Evolutionary conservation across 106 monocot species (phyloP).

Genomic region (Chionographis japonica): DNA sequence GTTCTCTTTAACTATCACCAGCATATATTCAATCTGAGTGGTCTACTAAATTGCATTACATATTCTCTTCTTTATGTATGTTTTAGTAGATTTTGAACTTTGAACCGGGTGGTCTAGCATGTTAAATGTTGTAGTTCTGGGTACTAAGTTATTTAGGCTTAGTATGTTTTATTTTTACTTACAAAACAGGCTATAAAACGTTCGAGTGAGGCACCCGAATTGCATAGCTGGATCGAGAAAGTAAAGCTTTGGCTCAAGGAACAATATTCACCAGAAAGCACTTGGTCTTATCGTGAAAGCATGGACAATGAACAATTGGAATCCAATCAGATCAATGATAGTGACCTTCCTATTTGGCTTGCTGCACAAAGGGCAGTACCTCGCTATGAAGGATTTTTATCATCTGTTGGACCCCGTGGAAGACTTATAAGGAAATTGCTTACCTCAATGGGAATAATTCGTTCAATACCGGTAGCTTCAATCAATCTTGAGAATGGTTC

Average conservation of each 20-base stretch:
- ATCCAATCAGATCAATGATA: conserved; percentile 22
- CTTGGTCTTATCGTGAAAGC: conserved; percentile 18
- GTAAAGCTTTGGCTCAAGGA: conserved; percentile 70
- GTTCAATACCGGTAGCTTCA: conserved; percentile 52
- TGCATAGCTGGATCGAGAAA: conserved; percentile 45
- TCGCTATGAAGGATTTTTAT: conserved; percentile 83
- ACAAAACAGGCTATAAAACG: conserved; percentile 43
- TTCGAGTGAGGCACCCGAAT: conserved; percentile 26
- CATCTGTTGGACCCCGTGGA: conserved; percentile 80
- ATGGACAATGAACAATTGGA: conserved; percentile 16
- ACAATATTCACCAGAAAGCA: conserved; percentile 42
- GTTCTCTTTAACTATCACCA: no score
- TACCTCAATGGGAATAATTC: conserved; percentile 69
- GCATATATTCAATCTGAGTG: no score
- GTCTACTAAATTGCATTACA: no score
- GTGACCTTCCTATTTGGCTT: conserved; percentile 81
- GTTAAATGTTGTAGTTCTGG: not conserved
- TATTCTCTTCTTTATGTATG: not conserved
- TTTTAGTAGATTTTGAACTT: not conserved
- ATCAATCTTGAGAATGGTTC: conserved; percentile 25
- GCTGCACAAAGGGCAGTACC: conserved; percentile 82
- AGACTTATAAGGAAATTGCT: conserved; percentile 82
- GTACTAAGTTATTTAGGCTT: not conserved
- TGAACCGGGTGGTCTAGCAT: not conserved
- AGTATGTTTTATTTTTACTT: no score